phyloP scores from a whole-genome alignment of 2,329 filamentous ascomycete species.

The Diaporthe vexans region DNA sequence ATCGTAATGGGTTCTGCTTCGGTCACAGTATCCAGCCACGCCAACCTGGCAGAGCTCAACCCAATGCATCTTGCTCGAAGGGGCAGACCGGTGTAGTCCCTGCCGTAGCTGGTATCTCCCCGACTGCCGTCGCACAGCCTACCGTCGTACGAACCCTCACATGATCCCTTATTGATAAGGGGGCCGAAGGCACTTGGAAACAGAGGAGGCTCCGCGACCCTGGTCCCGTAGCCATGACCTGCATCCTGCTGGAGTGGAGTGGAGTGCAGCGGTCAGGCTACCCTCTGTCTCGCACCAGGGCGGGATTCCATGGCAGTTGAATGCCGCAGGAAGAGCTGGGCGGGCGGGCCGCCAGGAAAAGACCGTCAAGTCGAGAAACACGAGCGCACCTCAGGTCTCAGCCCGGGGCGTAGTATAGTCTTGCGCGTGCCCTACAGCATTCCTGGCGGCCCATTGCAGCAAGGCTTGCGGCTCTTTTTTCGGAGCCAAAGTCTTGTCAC shows the following conservation, averaged over 20 bases:
- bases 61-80: not conserved
- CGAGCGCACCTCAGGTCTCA: slow-evolving; percentile 11
- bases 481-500: too few relatives aligned
- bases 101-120: not conserved
- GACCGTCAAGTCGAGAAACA: slow-evolving; percentile 23
- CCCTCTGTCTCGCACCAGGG: not conserved
- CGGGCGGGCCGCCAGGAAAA: not conserved
- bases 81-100: not conserved
- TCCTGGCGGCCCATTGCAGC: slow-evolving; percentile 13
- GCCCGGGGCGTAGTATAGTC: not conserved
- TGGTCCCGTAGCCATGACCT: slow-evolving; percentile 6
- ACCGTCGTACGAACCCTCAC: not conserved
- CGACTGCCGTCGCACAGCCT: not conserved
- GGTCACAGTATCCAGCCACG: not conserved
- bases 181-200: not conserved
- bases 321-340: not conserved
- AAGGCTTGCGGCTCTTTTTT: slow-evolving; percentile 4
- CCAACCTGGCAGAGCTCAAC: not conserved
- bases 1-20: slow-evolving; percentile 11
- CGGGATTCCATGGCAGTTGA: not conserved
- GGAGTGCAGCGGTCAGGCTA: slow-evolving; percentile 25
- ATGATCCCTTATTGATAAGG: slow-evolving; percentile 10
- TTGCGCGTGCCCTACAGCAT: slow-evolving; percentile 10
- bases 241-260: slow-evolving; percentile 5
- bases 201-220: slow-evolving; percentile 25